Base-by-base conservation (phyloP, 495 filamentous ascomycete genomes). In the Parathielavia appendiculata region DNA sequence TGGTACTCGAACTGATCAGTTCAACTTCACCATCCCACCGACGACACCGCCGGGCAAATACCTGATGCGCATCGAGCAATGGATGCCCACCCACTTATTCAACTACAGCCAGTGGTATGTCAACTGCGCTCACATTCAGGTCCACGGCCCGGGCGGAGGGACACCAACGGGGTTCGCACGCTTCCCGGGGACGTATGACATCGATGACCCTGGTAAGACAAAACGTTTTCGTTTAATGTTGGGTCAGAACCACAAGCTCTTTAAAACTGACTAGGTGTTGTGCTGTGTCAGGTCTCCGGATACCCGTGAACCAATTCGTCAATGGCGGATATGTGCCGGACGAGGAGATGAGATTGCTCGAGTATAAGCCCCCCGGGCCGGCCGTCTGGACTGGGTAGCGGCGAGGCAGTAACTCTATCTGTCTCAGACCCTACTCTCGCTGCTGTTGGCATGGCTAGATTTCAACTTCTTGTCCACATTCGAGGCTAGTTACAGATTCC, bases 11-110 rank as follows among this genome's bases (percentile, higher is more conserved):
- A n/a, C n/a, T n/a, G n/a, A n/a, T n/a, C 54, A 64, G 62, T 65
- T 61, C 56, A 71, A 69, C 55, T 71, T 76, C 53, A 75, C 58
- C 43, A 70, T 76, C 50, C 75, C 73, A 0, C 38, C 55, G 5
- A 61, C 64, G 13, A 68, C 72, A 0, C 71, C 72, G 1, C 57
- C 71, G 1, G 77, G 76, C 20, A 68, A 74, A 32, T 81, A 81
- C 49, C 71, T 81, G 39, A 60, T 80, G 45, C 45, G 45, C 45
- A 48, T 48, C 45, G 45, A 48, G 26, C 22, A 48, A 12, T 45
- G 3, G 3, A 45, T 45, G 43, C 43, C 43, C 43, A 45, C 43
- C 4, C 3, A 45, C 19, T 9, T 26, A 19, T 14, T 23, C 19
- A 26, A 51, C 34, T 51, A 51, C 19, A 38, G 34, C 34, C 49